Conservation (phyloP, 2,329 filamentous ascomycete species). For the Annulohypoxylon truncatum region DNA sequence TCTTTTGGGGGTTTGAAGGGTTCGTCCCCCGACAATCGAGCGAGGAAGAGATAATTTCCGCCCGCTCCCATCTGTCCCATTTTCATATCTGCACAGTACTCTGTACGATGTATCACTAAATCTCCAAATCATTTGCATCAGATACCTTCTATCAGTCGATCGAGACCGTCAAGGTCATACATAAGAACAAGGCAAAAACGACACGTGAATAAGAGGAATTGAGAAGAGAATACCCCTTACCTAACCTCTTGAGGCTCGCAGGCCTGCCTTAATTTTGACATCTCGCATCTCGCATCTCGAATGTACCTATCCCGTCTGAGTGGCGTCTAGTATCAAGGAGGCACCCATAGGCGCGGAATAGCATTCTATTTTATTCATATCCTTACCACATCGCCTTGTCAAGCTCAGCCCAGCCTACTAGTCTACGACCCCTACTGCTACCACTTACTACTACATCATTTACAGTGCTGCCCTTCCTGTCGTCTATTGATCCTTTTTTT, state of each 20-base stretch:
- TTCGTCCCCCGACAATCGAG: neutral
- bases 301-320: neutral
- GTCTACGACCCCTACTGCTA: neutral
- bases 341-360: conserved; percentile 1
- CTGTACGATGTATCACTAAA: conserved; percentile 27
- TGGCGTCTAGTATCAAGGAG: neutral
- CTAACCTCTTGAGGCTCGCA: neutral
- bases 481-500: conserved; percentile 13
- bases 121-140: conserved; percentile 18
- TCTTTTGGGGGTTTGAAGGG: neutral
- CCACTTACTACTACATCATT: neutral
- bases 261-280: no score
- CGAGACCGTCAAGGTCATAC: neutral
- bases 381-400: conserved; percentile 10
- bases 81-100: conserved; percentile 28
- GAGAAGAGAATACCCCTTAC: neutral
- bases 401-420: neutral
- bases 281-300: neutral
- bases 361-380: neutral
- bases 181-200: neutral
- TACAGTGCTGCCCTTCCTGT: neutral
- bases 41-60: conserved; percentile 3
- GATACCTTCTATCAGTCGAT: conserved; percentile 25
- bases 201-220: neutral
- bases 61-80: conserved; percentile 1